A percentile compares a stretch with the other conserved stretches of the same genome.
These are phyloP conservation scores for Heterococcus sp. DNA, from an alignment of 108 stramenopile genomes.

Conservation along the genomic window DNA sequence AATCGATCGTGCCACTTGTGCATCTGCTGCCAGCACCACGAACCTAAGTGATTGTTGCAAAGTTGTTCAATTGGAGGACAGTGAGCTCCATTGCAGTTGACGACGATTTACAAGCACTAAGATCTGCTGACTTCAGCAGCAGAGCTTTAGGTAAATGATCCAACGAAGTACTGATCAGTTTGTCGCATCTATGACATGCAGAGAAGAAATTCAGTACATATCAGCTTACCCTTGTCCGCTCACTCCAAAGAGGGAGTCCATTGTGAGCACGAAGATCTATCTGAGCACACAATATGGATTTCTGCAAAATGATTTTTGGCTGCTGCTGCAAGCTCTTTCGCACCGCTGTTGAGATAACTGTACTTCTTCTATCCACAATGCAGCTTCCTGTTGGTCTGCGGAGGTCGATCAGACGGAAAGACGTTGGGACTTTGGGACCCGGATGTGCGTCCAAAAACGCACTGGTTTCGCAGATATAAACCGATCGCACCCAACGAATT, in stretches of 20 bases:
- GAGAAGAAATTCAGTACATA: neutral
- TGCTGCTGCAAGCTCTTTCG: neutral
- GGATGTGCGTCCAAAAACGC: no score
- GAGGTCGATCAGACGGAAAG: no score
- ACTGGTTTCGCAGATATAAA: no score
- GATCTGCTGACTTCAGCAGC: neutral
- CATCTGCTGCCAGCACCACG: constrained; percentile 49
- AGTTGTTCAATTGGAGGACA: neutral
- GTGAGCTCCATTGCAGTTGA: neutral
- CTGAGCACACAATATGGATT: no score
- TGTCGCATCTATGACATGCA: neutral
- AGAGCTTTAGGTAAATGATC: neutral
- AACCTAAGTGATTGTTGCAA: neutral
- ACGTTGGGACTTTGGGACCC: no score
- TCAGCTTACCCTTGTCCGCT: constrained; percentile 29
- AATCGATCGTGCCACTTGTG: constrained; percentile 40
- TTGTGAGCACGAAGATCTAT: constrained; percentile 3
- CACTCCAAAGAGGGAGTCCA: constrained; percentile 47
- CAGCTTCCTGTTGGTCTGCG: no score
- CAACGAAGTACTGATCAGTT: neutral
- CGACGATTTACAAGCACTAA: neutral
- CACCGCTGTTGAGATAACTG: neutral
- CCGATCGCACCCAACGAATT: no score
- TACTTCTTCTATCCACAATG: no score
- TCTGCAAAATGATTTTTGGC: no score